Percentiles rank a stretch among this genome's conserved stretches.
phyloP scores from a whole-genome alignment of 1,284 basidiomycete species.

The Trametes polyzona region DNA sequence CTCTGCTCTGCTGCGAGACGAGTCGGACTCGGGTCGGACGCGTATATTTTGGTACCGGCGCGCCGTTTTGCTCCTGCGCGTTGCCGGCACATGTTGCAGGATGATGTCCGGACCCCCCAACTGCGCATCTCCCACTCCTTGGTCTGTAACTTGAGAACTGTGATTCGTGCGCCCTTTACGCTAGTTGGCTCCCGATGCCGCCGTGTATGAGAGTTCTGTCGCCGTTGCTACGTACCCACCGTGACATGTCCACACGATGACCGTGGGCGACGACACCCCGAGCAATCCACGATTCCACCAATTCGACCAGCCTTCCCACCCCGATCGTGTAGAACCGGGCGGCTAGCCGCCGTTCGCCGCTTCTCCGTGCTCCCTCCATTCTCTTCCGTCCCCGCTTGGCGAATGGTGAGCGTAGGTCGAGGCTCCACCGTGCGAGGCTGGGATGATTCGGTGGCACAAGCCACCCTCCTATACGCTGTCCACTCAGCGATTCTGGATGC shows the following conservation, averaged over 20 bases:
- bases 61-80: conserved; percentile 5
- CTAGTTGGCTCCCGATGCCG: not conserved
- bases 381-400: not conserved
- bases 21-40: conserved; percentile 9
- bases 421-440: not conserved
- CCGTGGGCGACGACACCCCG: not conserved
- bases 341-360: not conserved
- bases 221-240: conserved; percentile 4
- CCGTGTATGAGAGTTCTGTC: conserved; percentile 10
- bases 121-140: no score
- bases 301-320: not conserved
- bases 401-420: not conserved
- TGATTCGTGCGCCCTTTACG: conserved; percentile 5
- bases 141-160: not conserved
- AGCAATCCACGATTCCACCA: not conserved
- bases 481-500: not conserved
- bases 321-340: conserved; percentile 1
- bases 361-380: not conserved
- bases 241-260: not conserved
- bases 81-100: no score
- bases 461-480: not conserved
- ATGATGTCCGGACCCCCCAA: not conserved
- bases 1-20: conserved; percentile 1
- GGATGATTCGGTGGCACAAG: not conserved
- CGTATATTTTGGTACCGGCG: conserved; percentile 2